Evolutionary conservation across 805 yeast species (phyloP).

Genomic region (Kodamaea neixiangensis): DNA sequence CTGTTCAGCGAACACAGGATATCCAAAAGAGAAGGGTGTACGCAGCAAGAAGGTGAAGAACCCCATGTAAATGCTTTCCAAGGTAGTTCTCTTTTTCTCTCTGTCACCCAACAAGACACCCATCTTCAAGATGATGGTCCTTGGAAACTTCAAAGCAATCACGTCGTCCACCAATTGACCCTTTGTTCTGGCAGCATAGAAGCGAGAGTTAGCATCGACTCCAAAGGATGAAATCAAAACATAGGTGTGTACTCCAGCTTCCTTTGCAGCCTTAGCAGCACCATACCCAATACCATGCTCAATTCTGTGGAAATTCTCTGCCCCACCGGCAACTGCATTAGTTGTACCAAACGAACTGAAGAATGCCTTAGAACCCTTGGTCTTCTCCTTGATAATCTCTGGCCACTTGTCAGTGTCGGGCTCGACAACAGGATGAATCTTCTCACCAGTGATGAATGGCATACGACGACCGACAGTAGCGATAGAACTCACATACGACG

Average conservation of each 20-base stretch:
- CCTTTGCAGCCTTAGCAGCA: constrained; percentile 73
- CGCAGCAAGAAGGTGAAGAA: constrained; percentile 30
- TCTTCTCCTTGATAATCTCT: constrained; percentile 25
- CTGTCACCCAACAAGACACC: constrained; percentile 73
- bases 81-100: constrained; percentile 39
- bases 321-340: constrained; percentile 66
- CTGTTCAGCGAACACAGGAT: constrained; percentile 67
- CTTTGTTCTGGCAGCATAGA: constrained; percentile 66
- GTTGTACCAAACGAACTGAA: constrained; percentile 80
- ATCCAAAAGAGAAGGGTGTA: constrained; percentile 13
- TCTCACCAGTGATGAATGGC: constrained; percentile 30
- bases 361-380: constrained; percentile 36
- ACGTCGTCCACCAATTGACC: constrained; percentile 77
- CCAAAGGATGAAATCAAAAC: constrained; percentile 68
- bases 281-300: constrained; percentile 73
- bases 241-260: constrained; percentile 64
- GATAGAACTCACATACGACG: constrained; percentile 40
- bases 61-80: constrained; percentile 29
- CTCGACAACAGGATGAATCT: constrained; percentile 43
- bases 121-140: constrained; percentile 75
- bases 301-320: constrained; percentile 65
- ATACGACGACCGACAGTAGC: constrained; percentile 55
- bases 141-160: constrained; percentile 60
- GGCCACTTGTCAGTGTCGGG: constrained; percentile 55
- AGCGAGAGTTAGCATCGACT: constrained; percentile 54